Percentiles rank a stretch among this genome's conserved stretches.
Evolutionary conservation across 192 early-diverging fungal genomes (phyloP).

Genomic region (Backusella mclennaniae): DNA sequence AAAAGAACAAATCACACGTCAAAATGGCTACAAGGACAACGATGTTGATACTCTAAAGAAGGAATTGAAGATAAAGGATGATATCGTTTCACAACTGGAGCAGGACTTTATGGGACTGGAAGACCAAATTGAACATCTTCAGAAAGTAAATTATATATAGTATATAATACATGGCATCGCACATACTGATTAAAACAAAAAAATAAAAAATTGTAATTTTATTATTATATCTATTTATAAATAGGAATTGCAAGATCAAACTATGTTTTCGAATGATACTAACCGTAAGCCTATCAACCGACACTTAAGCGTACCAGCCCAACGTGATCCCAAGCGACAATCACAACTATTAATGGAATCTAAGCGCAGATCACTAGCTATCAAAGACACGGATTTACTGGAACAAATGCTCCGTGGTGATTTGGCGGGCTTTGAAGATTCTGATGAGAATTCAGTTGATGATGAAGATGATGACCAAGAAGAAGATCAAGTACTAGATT

Average conservation of each 20-base stretch:
- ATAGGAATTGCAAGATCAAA: constrained; percentile 21
- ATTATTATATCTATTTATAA: constrained; percentile 1
- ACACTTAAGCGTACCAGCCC: constrained; percentile 1
- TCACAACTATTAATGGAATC: constrained; percentile 40
- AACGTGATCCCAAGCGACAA: constrained; percentile 27
- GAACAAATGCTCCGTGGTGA: constrained; percentile 40
- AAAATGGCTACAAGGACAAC: constrained; percentile 30
- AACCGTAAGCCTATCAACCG: background rate
- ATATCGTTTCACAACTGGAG: constrained; percentile 37
- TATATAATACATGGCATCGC: background rate
- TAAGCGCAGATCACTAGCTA: constrained; percentile 33
- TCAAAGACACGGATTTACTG: constrained; percentile 33
- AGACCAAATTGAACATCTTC: constrained; percentile 28
- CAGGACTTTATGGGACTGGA: constrained; percentile 37
- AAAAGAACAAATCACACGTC: constrained; percentile 25
- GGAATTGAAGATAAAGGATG: constrained; percentile 38
- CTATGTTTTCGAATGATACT: constrained; percentile 10
- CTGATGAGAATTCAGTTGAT: background rate
- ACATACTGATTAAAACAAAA: constrained; percentile 4
- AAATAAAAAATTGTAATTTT: background rate
- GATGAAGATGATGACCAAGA: background rate
- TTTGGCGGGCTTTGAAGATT: constrained; percentile 20
- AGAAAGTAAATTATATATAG: constrained; percentile 27
- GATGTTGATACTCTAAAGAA: constrained; percentile 39
- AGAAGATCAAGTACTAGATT: background rate